Conservation (phyloP, 768 basidiomycete species). For the Panellus pusillus region DNA sequence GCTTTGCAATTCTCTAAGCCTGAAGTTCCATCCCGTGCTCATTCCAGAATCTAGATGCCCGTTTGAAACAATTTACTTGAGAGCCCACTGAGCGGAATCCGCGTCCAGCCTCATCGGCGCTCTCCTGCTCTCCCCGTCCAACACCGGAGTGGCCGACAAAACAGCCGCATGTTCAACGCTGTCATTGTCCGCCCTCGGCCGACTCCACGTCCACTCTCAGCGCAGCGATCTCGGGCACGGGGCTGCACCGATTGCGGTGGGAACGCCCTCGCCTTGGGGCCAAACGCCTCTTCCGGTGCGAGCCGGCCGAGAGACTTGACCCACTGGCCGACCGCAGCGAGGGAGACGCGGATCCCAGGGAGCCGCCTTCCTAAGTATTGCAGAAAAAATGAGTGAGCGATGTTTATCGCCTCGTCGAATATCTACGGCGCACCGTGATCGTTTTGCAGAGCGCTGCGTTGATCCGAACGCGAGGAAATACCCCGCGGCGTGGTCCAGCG, state of each 20-base stretch:
- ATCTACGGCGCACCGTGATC: conserved; percentile 38
- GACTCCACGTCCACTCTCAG: conserved; percentile 34
- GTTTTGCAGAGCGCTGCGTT: conserved; percentile 55
- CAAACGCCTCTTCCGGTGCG: conserved; percentile 41
- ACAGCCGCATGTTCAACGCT: conserved; percentile 47
- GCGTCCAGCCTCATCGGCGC: conserved; percentile 35
- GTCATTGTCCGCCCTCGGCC: conserved; percentile 32
- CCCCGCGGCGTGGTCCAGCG: conserved; percentile 59
- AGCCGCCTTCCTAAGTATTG: conserved; percentile 58
- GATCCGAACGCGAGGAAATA: conserved; percentile 59
- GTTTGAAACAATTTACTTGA: too few species aligned
- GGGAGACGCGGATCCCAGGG: conserved; percentile 61
- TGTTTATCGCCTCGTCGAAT: background rate
- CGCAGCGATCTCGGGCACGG: conserved; percentile 37
- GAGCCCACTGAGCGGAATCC: conserved; percentile 29
- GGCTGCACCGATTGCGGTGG: conserved; percentile 35
- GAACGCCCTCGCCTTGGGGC: conserved; percentile 34
- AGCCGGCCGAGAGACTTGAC: conserved; percentile 53
- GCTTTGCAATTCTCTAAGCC: too few species aligned
- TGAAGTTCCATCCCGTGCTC: too few species aligned
- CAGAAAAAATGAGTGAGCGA: background rate
- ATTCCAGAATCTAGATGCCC: too few species aligned
- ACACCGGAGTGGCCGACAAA: conserved; percentile 42
- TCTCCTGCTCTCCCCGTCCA: conserved; percentile 29
- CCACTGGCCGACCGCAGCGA: conserved; percentile 58